Evolutionary conservation across 2,329 filamentous ascomycete species (phyloP).

Genomic region (Fusarium nodosum): DNA sequence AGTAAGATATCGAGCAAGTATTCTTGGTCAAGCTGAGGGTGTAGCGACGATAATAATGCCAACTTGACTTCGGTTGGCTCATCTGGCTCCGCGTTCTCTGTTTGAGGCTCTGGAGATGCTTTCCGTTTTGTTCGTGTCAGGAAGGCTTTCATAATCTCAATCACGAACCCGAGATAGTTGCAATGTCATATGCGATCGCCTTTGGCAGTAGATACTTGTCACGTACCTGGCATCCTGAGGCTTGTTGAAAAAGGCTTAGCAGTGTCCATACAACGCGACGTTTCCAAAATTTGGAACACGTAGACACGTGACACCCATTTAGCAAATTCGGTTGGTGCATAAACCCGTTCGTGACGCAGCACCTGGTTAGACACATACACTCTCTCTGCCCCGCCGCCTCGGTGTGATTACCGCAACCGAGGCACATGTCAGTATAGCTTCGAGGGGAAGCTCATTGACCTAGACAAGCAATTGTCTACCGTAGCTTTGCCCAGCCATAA

Average conservation of each 20-base stretch:
- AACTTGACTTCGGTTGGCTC: constrained; percentile 93
- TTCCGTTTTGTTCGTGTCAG: constrained; percentile 68
- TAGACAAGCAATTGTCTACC: constrained; percentile 23
- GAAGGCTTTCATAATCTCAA: constrained; percentile 68
- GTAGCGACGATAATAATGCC: constrained; percentile 83
- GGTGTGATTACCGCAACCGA: constrained; percentile 54
- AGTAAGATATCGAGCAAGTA: constrained; percentile 83
- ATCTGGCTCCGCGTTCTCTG: constrained; percentile 62
- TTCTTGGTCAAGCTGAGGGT: constrained; percentile 73
- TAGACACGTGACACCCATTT: constrained; percentile 45
- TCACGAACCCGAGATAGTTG: not conserved
- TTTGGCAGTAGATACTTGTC: not conserved
- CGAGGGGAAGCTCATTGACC: constrained; percentile 15
- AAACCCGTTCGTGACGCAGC: constrained; percentile 28
- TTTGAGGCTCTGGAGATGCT: constrained; percentile 48
- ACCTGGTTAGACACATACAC: constrained; percentile 37
- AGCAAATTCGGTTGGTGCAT: constrained; percentile 36
- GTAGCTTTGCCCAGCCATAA: constrained; percentile 31
- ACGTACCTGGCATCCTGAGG: not conserved
- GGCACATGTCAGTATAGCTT: constrained; percentile 53
- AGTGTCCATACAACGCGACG: constrained; percentile 13
- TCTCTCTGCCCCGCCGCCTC: constrained; percentile 43
- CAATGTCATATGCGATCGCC: not conserved
- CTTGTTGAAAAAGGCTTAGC: constrained; percentile 1
- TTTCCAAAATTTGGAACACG: constrained; percentile 33